Base-by-base conservation (phyloP, 768 basidiomycete genomes). In the Clitopilus passeckerianus region DNA sequence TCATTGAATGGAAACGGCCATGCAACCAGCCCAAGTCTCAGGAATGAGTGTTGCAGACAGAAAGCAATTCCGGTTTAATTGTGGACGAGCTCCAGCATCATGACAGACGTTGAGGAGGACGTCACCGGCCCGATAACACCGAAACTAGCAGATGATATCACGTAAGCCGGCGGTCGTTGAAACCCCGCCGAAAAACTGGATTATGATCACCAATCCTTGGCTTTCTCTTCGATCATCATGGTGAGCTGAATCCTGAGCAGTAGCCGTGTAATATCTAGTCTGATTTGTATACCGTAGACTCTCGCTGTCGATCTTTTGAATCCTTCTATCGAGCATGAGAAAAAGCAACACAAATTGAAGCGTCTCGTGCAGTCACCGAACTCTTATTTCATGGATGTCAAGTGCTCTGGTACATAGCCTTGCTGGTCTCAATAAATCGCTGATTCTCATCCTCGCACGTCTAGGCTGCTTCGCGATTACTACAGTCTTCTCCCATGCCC, bases 321-420 rank as follows among this genome's bases (percentile, higher is more conserved):
- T 87, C 96, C 94, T 67, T 90, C 93, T 61, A 76, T 84, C 66
- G 91, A 93, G 74, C 76, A 85, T 68, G 91, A 96, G 80, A 87
- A 80, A 76, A 87, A 81, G 75, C 89, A 86, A 75, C 96, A 98
- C 90, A 98, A 98, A 84, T 91, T 98, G 75, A 98, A 99, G 86
- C 90, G 95, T 74, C 89, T 98, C 69, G 97, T 99, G 67, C 97
- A 98, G 78, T 89, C 89, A 56, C 97, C 97, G 65, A 94, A 98
- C 80, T 98, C 96, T 34, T 98, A 93, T 80, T 98, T 98, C 80
- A 98, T 99, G 97, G 97, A 99, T 70, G 95, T 98, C 69, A 99
- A 98, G 78, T 98, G 96, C 79, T 89, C 96, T 68, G 95, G 93
- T 93, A 62, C 60, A 87, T 78, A 24, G 15, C 16, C 37, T 10